Evolutionary conservation across 148 eudicot species (phyloP).

Genomic region (Oxyria digyna): DNA sequence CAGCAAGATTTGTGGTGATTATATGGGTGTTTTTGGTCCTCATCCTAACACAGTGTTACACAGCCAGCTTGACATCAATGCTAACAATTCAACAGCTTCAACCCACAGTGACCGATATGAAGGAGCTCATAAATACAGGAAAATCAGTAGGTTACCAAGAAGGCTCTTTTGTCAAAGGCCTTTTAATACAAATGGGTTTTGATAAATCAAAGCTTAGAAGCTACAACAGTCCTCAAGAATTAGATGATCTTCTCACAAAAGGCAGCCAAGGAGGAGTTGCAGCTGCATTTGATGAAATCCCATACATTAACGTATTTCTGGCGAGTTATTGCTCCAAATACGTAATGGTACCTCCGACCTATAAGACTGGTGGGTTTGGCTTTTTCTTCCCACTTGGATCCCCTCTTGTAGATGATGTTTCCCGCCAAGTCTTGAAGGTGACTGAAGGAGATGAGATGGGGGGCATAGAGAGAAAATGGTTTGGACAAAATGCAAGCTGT

Average conservation of each 20-base stretch:
- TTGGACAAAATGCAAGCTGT: constrained; percentile 16
- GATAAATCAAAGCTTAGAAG: constrained; percentile 10
- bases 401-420: constrained; percentile 39
- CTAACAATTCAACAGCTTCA: constrained; percentile 39
- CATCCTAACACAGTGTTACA: constrained; percentile 46
- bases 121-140: constrained; percentile 20
- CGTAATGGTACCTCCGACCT: constrained; percentile 33
- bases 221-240: constrained; percentile 12
- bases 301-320: constrained; percentile 25
- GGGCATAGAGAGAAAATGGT: constrained; percentile 25
- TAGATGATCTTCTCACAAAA: constrained; percentile 16
- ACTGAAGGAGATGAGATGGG: constrained; percentile 38
- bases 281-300: constrained; percentile 30
- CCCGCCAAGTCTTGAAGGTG: constrained; percentile 32
- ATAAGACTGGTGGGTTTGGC: constrained; percentile 11
- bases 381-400: constrained; percentile 35
- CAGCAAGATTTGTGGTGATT: constrained; percentile 51
- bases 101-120: constrained; percentile 25
- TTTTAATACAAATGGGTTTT: constrained; percentile 19
- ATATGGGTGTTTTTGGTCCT: constrained; percentile 57
- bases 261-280: constrained; percentile 20
- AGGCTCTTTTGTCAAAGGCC: constrained; percentile 26
- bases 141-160: constrained; percentile 26
- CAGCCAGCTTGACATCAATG: constrained; percentile 43
- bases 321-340: constrained; percentile 22